Evolutionary conservation across 305 asterid genomes (phyloP).

Genomic region (Fraxinus xanthoxyloides): DNA sequence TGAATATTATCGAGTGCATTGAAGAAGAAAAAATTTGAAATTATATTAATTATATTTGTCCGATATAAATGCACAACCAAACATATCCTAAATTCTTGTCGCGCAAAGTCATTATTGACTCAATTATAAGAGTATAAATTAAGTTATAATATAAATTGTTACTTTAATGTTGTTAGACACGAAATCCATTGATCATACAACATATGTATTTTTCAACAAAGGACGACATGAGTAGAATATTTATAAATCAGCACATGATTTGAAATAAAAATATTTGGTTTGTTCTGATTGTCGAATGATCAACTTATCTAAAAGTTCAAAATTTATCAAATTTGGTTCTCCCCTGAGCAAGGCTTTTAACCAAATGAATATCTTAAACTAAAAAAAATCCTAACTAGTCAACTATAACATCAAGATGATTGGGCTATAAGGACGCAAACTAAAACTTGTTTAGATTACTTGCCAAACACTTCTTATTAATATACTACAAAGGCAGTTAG

Average conservation of each 20-base stretch:
- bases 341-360: no score
- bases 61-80: no score
- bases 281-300: no score
- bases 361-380: no score
- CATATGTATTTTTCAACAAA: background rate
- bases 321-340: no score
- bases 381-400: background rate
- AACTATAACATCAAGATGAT: no score
- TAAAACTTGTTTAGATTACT: background rate
- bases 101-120: background rate
- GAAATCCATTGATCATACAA: background rate
- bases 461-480: background rate
- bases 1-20: no score
- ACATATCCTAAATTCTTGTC: background rate
- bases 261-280: background rate
- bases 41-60: background rate
- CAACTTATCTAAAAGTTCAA: no score
- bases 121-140: background rate
- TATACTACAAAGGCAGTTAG: background rate
- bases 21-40: no score
- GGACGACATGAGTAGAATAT: background rate
- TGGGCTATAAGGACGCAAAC: background rate
- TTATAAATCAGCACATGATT: background rate
- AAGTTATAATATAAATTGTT: background rate
- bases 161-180: background rate